Evolutionary conservation across 139 green algal genomes (phyloP).

Genomic region (Volvox reticuliferus): DNA sequence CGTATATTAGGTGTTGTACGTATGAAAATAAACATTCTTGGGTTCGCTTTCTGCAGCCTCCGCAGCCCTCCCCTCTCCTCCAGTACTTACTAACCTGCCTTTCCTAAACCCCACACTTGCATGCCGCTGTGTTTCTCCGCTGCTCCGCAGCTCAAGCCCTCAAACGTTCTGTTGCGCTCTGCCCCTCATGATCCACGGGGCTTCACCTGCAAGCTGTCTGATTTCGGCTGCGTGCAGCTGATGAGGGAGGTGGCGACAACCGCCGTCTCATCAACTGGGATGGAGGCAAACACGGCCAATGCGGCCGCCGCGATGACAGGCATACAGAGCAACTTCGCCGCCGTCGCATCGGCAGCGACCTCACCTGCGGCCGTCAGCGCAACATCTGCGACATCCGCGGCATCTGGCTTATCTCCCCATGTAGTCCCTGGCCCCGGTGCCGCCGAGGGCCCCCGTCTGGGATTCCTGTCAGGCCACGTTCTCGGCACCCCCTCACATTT

Average conservation of each 20-base stretch:
- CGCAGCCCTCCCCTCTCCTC: not conserved
- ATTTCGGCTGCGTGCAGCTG: slow-evolving; percentile 75
- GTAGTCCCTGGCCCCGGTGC: not conserved
- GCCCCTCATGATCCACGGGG: slow-evolving; percentile 54
- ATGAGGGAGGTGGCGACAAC: not conserved
- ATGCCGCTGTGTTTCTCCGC: slow-evolving; percentile 37
- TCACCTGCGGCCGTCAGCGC: not conserved
- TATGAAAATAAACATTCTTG: too few relatives aligned
- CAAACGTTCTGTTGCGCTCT: slow-evolving; percentile 74
- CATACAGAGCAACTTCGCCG: not conserved
- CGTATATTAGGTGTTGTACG: too few relatives aligned
- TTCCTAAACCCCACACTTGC: not conserved
- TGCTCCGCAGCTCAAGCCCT: slow-evolving; percentile 76
- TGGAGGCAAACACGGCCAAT: not conserved
- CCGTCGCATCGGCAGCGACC: not conserved
- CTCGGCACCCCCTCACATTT: slow-evolving; percentile 50
- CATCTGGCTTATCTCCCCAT: not conserved
- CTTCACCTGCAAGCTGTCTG: slow-evolving; percentile 75
- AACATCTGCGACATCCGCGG: not conserved
- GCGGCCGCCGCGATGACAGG: not conserved
- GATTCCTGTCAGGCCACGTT: slow-evolving; percentile 38
- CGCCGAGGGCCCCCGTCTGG: not conserved
- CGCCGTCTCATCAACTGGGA: not conserved
- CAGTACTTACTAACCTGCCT: not conserved
- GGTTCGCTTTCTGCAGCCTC: too few relatives aligned